Evolutionary conservation across 2,329 filamentous ascomycete genomes (phyloP).

Genomic region (Nakataea oryzae): DNA sequence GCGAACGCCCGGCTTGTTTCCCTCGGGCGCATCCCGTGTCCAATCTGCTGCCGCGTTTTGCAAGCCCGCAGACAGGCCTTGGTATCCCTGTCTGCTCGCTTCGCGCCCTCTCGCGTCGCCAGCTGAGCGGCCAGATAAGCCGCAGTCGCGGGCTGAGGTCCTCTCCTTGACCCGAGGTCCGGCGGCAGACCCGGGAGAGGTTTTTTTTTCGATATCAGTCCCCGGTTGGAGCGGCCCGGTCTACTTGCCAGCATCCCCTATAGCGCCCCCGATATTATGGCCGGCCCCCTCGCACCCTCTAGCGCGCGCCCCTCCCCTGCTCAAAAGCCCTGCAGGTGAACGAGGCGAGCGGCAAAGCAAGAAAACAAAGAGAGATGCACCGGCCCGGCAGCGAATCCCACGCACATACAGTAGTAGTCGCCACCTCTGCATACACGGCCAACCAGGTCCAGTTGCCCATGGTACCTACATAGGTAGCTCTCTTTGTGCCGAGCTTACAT

Average conservation of each 20-base stretch:
- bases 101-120: background rate
- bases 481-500: background rate
- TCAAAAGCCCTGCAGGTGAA: background rate
- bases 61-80: background rate
- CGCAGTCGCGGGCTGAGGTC: background rate
- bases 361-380: background rate
- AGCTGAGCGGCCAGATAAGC: background rate
- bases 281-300: too few species aligned
- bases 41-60: too few species aligned
- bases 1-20: too few species aligned
- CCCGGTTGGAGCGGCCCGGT: background rate
- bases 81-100: too few species aligned
- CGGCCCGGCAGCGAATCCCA: background rate
- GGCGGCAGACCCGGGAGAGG: background rate
- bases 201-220: background rate
- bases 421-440: too few species aligned
- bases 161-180: background rate
- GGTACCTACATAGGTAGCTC: too few species aligned
- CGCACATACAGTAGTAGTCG: background rate
- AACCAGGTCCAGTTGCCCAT: too few species aligned
- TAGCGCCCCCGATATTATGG: background rate
- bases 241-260: background rate
- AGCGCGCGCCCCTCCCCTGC: background rate
- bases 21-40: too few species aligned
- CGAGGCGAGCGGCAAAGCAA: background rate